Evolutionary conservation across 768 basidiomycete genomes (phyloP).

Genomic region (Tricholoma terreum): DNA sequence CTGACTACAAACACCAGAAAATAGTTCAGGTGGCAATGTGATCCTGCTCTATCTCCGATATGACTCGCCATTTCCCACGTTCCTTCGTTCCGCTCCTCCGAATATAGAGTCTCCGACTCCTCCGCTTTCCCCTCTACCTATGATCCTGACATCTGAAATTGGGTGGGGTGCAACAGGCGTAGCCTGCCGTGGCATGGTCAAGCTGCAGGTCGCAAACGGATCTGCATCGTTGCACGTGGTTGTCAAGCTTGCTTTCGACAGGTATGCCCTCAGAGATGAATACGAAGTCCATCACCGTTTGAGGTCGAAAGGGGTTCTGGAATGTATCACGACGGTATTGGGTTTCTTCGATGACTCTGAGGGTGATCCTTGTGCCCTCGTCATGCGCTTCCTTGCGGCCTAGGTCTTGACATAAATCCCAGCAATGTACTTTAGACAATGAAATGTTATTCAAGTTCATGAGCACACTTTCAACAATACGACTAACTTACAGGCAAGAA

Average conservation of each 20-base stretch:
- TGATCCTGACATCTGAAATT: conserved; percentile 4
- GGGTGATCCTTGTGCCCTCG: conserved; percentile 11
- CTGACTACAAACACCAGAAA: too few relatives aligned
- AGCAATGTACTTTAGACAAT: too few relatives aligned
- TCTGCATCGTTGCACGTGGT: conserved; percentile 1
- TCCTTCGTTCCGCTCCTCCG: not conserved
- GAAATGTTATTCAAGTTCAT: too few relatives aligned
- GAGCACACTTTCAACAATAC: too few relatives aligned
- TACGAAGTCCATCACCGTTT: conserved; percentile 9
- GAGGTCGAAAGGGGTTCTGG: conserved; percentile 9
- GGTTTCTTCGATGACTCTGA: too few relatives aligned
- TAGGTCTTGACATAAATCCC: too few relatives aligned
- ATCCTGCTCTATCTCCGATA: conserved; percentile 9
- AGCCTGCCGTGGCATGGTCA: conserved; percentile 5
- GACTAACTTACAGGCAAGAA: too few relatives aligned
- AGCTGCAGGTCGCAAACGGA: conserved; percentile 1
- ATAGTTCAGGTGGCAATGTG: too few relatives aligned
- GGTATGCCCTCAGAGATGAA: not conserved
- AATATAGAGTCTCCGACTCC: conserved; percentile 5
- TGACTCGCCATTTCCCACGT: conserved; percentile 6
- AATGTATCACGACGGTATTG: conserved; percentile 12
- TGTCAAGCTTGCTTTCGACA: conserved; percentile 11
- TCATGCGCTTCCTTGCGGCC: too few relatives aligned
- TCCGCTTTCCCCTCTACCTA: not conserved
- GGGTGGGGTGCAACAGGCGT: too few relatives aligned